Conservation (phyloP, 805 yeast species). For the Lipomyces chichibuensis region DNA sequence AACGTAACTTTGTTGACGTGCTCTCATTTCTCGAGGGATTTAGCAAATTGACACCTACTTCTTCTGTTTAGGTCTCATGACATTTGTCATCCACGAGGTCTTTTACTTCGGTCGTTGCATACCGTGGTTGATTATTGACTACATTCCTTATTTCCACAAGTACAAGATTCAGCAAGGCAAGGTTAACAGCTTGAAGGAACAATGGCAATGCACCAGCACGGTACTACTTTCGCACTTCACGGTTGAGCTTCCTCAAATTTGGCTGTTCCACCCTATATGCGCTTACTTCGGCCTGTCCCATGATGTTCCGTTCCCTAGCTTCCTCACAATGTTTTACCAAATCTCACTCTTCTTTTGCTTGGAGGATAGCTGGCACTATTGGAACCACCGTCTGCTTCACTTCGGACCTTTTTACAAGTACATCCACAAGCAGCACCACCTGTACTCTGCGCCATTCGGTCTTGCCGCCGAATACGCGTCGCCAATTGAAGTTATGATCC, state of each 20-base stretch:
- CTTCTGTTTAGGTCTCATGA: constrained; percentile 51
- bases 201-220: constrained; percentile 86
- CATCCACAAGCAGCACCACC: constrained; percentile 96
- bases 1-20: background rate
- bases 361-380: constrained; percentile 97
- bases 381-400: constrained; percentile 91
- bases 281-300: constrained; percentile 74
- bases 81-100: constrained; percentile 80
- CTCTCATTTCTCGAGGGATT: background rate
- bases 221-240: constrained; percentile 85
- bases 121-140: constrained; percentile 90
- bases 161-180: constrained; percentile 90
- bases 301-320: constrained; percentile 82
- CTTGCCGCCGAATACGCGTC: constrained; percentile 97
- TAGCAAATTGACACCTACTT: background rate
- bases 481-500: constrained; percentile 85
- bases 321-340: constrained; percentile 62
- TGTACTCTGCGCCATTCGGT: constrained; percentile 98
- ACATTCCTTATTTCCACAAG: constrained; percentile 78
- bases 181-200: constrained; percentile 78
- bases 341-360: constrained; percentile 75
- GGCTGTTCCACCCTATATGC: constrained; percentile 96
- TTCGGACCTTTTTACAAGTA: constrained; percentile 85
- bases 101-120: constrained; percentile 89
- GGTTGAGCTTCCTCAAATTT: constrained; percentile 94